Evolutionary conservation across 2,329 filamentous ascomycete genomes (phyloP).

Genomic region (Fusarium lateritium): DNA sequence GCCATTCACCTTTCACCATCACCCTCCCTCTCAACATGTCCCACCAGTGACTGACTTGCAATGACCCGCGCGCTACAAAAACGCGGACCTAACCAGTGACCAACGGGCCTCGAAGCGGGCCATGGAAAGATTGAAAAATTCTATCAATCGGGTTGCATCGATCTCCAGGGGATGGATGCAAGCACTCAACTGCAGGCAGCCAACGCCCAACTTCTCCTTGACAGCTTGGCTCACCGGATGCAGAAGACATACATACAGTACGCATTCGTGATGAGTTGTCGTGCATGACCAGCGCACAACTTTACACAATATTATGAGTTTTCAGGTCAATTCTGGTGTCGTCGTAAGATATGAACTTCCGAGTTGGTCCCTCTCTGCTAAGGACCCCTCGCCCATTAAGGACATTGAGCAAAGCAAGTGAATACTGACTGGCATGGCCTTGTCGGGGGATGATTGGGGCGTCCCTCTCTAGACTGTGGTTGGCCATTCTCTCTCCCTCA

Average conservation of each 20-base stretch:
- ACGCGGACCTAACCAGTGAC: slow-evolving; percentile 1
- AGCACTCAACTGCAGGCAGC: slow-evolving; percentile 38
- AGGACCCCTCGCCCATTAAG: slow-evolving; percentile 14
- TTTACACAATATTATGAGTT: neutral
- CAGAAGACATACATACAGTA: slow-evolving; percentile 5
- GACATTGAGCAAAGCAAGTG: neutral
- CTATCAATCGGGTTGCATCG: slow-evolving; percentile 36
- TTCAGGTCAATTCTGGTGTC: neutral
- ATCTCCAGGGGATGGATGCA: slow-evolving; percentile 40
- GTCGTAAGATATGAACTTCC: neutral
- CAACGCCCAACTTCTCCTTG: slow-evolving; percentile 31
- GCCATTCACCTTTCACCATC: slow-evolving; percentile 36
- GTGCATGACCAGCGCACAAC: slow-evolving; percentile 34
- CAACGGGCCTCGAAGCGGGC: neutral
- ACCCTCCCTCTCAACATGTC: slow-evolving; percentile 35
- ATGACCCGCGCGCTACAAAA: slow-evolving; percentile 46
- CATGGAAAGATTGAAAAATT: slow-evolving; percentile 6
- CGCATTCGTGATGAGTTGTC: slow-evolving; percentile 44
- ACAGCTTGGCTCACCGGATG: slow-evolving; percentile 41
- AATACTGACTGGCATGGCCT: slow-evolving; percentile 29
- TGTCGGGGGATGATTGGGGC: slow-evolving; percentile 38
- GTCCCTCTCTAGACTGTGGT: slow-evolving; percentile 25
- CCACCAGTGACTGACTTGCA: slow-evolving; percentile 30
- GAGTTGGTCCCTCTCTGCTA: slow-evolving; percentile 1
- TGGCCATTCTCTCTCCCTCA: slow-evolving; percentile 18